Percentiles rank a stretch among this genome's conserved stretches.
Conservation (phyloP, 169 alveolate species). For the Cryptosporidium baileyi region DNA sequence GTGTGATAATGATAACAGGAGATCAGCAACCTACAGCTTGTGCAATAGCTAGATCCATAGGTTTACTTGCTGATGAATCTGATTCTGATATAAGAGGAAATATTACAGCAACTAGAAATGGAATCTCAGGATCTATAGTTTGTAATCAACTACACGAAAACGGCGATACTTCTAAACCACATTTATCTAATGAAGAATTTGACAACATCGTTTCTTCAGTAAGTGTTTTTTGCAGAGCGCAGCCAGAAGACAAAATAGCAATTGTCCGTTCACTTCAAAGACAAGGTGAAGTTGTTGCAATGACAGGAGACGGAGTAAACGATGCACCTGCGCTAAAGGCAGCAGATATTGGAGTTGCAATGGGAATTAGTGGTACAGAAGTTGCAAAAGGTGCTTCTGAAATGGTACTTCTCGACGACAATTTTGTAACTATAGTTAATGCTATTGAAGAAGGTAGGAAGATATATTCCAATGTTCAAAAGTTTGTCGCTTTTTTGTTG, state of each 20-base stretch:
- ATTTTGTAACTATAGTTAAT: conserved; percentile 87
- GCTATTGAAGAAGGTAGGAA: conserved; percentile 91
- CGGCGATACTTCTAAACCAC: conserved; percentile 77
- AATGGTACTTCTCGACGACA: conserved; percentile 84
- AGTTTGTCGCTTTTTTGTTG: conserved; percentile 90
- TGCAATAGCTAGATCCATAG: conserved; percentile 92
- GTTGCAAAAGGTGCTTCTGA: conserved; percentile 86
- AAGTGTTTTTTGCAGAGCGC: conserved; percentile 87
- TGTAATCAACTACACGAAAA: conserved; percentile 81
- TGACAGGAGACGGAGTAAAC: conserved; percentile 91
- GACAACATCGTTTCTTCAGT: conserved; percentile 79
- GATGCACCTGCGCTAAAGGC: conserved; percentile 91
- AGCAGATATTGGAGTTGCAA: conserved; percentile 94
- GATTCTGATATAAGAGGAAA: neutral
- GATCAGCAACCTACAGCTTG: conserved; percentile 96
- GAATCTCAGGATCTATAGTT: conserved; percentile 61
- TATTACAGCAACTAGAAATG: conserved; percentile 1
- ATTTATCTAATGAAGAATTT: conserved; percentile 79
- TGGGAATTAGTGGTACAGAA: conserved; percentile 93
- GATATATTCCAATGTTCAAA: conserved; percentile 91
- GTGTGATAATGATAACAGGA: conserved; percentile 99
- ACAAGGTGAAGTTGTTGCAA: conserved; percentile 89
- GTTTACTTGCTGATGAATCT: conserved; percentile 75
- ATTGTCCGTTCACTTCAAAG: conserved; percentile 87
- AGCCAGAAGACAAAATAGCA: conserved; percentile 90